Evolutionary conservation across 2,329 filamentous ascomycete species (phyloP), one percentile per base, ranked within the genome.

Genomic region (Fusarium sp.): DNA sequence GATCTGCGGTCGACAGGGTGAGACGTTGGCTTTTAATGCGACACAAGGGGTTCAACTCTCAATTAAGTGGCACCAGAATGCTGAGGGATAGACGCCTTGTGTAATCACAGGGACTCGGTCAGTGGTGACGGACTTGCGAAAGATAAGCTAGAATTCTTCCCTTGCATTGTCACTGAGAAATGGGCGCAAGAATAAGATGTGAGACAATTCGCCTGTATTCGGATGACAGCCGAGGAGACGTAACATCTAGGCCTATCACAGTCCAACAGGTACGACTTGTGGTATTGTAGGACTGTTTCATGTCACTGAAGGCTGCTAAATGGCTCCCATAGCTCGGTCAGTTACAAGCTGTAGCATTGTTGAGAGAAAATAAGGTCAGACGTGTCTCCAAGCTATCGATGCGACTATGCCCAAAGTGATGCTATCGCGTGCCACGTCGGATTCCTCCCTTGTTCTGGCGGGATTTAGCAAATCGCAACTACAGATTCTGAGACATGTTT

Each of bases 21-120:
- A 46, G 43, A 56, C 39, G 34, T 50, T 40, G 53, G 33, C 53
- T 56, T 56, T 42, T 56, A 56, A 50, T 50, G 34, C 10, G 34
- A 40, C 34, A 36, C 43, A 56, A 56, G 43, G 53, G 53, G 53
- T 56, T 24, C 28, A 31, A 31, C 19, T 24, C 39, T 9, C 43
- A 46, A 22, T 31, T 24, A 54, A 46, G 26, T 46, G 39, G 22
- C n/a, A 17, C 7, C 3, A n/a, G 24, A 17, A 8, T 24, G 19
- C 31, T n/a, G n/a, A 44, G 31, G n/a, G 22, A 44, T 6, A 21
- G 6, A 4, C 34, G 46, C 31, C 34, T 26, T 42, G 24, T 5
- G 10, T 19, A 13, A 8, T 3, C 15, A 15, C 21, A 3, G 14
- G 3, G 6, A 8, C 19, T 26, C 3, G 10, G 31, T 26, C 4